Conservation (phyloP, 371 early-diverging fungal species). For the Mucor saturninus region DNA sequence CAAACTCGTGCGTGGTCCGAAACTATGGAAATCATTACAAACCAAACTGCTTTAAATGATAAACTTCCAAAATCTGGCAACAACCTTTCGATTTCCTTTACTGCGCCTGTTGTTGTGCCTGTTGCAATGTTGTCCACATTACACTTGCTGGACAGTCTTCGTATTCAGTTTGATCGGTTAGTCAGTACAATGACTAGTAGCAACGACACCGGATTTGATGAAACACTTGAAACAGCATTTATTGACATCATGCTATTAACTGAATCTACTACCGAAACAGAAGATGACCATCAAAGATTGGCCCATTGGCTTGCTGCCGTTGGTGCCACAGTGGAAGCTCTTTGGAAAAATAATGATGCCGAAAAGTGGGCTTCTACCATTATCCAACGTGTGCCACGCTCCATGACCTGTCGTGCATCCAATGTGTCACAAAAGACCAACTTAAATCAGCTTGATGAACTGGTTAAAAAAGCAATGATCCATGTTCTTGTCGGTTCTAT, state of each 20-base stretch:
- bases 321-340: slow-evolving; percentile 36
- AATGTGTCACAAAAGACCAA: slow-evolving; percentile 22
- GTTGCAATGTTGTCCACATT: slow-evolving; percentile 38
- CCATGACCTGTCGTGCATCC: slow-evolving; percentile 21
- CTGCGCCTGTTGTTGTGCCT: slow-evolving; percentile 45
- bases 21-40: slow-evolving; percentile 29
- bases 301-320: slow-evolving; percentile 45
- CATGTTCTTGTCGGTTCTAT: slow-evolving; percentile 37
- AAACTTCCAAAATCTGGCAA: not conserved
- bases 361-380: slow-evolving; percentile 28
- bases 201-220: not conserved
- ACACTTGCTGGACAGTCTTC: slow-evolving; percentile 35
- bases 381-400: slow-evolving; percentile 35
- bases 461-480: slow-evolving; percentile 32
- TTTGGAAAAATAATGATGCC: slow-evolving; percentile 38
- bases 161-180: slow-evolving; percentile 31
- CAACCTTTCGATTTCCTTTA: slow-evolving; percentile 30
- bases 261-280: slow-evolving; percentile 5
- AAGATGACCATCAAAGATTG: slow-evolving; percentile 30
- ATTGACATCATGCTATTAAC: slow-evolving; percentile 22
- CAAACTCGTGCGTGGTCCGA: slow-evolving; percentile 37
- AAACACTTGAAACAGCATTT: slow-evolving; percentile 10
- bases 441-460: slow-evolving; percentile 32
- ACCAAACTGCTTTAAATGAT: slow-evolving; percentile 15
- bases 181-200: slow-evolving; percentile 14